A percentile compares a stretch with the other conserved stretches of the same genome.
These are phyloP conservation scores for Diaporthe humulicola DNA, from an alignment of 2,329 filamentous ascomycete genomes.

Conservation along the genomic window DNA sequence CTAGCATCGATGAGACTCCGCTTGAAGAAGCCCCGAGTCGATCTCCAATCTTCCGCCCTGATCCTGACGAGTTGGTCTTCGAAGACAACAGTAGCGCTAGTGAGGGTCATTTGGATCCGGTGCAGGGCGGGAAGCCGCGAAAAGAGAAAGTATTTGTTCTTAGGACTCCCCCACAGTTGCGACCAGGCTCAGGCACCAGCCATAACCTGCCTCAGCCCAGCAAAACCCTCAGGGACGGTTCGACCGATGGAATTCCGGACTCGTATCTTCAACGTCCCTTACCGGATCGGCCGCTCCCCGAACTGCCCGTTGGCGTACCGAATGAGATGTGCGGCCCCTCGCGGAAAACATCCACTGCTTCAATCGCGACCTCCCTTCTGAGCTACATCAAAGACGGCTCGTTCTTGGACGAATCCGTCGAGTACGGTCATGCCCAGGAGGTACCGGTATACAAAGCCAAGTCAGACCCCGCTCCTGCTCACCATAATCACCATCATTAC, in stretches of 20 bases:
- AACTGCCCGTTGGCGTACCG: not conserved
- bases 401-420: slow-evolving; percentile 36
- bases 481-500: not conserved
- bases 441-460: slow-evolving; percentile 26
- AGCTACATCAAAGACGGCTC: slow-evolving; percentile 36
- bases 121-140: not conserved
- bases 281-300: slow-evolving; percentile 46
- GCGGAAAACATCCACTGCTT: slow-evolving; percentile 39
- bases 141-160: slow-evolving; percentile 33
- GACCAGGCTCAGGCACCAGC: slow-evolving; percentile 17
- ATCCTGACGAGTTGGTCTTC: slow-evolving; percentile 32
- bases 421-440: slow-evolving; percentile 36
- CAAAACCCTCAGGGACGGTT: slow-evolving; percentile 47
- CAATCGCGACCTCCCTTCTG: slow-evolving; percentile 37
- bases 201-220: slow-evolving; percentile 48
- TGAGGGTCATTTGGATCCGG: not conserved
- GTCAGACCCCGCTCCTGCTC: not conserved
- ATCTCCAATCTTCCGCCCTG: not conserved
- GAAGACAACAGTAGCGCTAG: slow-evolving; percentile 18
- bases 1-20: not conserved
- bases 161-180: slow-evolving; percentile 36
- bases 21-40: not conserved
- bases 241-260: slow-evolving; percentile 37
- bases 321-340: slow-evolving; percentile 35
- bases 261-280: slow-evolving; percentile 47